Evolutionary conservation across 805 yeast species (phyloP).

Genomic region (Pichia californica): DNA sequence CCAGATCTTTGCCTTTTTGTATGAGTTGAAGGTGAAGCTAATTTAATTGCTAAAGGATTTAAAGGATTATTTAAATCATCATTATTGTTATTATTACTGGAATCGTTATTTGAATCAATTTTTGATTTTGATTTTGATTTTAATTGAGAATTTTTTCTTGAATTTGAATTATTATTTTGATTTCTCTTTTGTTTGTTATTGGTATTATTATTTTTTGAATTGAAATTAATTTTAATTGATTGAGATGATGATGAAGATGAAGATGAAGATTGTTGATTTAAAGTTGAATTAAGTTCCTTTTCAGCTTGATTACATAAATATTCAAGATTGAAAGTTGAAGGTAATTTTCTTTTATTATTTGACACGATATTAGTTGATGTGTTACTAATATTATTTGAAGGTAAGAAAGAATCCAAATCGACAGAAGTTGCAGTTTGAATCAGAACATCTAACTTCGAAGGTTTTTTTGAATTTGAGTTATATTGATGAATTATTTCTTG

Average conservation of each 20-base stretch:
- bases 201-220: no score
- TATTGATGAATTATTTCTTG: no score
- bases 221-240: no score
- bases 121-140: not conserved
- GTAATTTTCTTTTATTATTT: conserved; percentile 1
- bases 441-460: conserved; percentile 25
- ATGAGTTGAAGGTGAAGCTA: conserved; percentile 28
- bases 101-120: not conserved
- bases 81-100: not conserved
- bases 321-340: conserved; percentile 3
- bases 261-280: not conserved
- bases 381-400: not conserved
- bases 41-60: conserved; percentile 20
- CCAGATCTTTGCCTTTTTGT: conserved; percentile 57
- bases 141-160: not conserved
- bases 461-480: conserved; percentile 1
- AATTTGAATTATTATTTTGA: not conserved
- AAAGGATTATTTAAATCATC: not conserved
- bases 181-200: no score
- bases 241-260: no score
- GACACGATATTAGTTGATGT: not conserved
- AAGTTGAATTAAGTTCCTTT: not conserved
- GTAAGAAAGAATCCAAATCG: conserved; percentile 8
- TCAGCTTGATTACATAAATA: conserved; percentile 6
- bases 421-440: conserved; percentile 27